A percentile compares a stretch with the other conserved stretches of the same genome.
These are phyloP conservation scores for Wilhelminamyces savonicus DNA, from an alignment of 805 yeast genomes.

Conservation along the genomic window DNA sequence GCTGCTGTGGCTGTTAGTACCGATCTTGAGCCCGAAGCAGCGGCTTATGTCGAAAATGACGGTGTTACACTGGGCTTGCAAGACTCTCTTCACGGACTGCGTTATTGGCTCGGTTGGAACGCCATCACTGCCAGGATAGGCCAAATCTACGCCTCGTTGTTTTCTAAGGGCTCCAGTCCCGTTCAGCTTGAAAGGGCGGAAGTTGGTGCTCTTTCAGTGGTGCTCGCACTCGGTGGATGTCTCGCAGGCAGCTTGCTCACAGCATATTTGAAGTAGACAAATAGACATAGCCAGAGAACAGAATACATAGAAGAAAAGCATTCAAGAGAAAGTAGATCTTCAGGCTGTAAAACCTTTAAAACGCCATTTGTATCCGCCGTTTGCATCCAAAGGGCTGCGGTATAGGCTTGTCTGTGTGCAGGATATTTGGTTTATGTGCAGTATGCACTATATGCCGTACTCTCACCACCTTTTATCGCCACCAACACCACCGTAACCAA, in stretches of 20 bases:
- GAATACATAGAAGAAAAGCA: no score
- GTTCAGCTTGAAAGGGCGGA: constrained; percentile 17
- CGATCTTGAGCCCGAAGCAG: not conserved
- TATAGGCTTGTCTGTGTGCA: no score
- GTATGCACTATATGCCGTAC: no score
- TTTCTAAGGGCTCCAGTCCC: constrained; percentile 5
- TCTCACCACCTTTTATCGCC: no score
- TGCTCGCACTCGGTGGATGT: constrained; percentile 11
- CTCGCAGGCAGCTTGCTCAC: constrained; percentile 14
- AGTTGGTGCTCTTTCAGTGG: constrained; percentile 10
- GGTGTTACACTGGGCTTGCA: not conserved
- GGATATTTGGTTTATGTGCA: no score
- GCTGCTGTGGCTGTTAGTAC: not conserved
- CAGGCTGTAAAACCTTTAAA: no score
- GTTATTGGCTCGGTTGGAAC: constrained; percentile 8
- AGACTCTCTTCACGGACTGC: not conserved
- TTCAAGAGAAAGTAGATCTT: no score
- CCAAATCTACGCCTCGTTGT: constrained; percentile 11
- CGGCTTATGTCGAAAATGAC: not conserved
- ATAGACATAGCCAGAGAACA: no score
- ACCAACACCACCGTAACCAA: no score
- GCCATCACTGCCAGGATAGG: constrained; percentile 1
- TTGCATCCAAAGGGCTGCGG: no score
- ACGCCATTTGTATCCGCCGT: no score
- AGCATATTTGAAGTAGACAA: constrained; percentile 7